phyloP scores from a whole-genome alignment of 768 basidiomycete species.

The Boletus pseudopeckii region DNA sequence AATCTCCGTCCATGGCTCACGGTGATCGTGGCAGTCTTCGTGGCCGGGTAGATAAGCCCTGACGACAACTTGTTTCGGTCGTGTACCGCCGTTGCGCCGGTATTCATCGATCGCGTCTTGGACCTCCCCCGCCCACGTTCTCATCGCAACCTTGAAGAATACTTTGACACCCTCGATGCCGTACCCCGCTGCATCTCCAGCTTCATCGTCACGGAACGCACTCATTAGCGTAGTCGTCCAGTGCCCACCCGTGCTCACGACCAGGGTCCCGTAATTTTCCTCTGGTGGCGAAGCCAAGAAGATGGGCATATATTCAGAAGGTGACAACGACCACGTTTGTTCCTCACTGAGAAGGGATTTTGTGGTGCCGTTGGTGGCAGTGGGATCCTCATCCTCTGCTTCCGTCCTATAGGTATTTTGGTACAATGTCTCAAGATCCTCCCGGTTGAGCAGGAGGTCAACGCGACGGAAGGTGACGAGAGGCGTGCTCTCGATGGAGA shows the following conservation, averaged over 20 bases:
- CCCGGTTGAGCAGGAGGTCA: slow-evolving; percentile 51
- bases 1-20: slow-evolving; percentile 45
- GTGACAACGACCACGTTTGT: slow-evolving; percentile 48
- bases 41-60: slow-evolving; percentile 64
- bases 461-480: slow-evolving; percentile 64
- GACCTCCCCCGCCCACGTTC: slow-evolving; percentile 49
- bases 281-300: slow-evolving; percentile 45
- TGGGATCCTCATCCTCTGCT: slow-evolving; percentile 12
- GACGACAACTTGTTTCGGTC: slow-evolving; percentile 47
- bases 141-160: slow-evolving; percentile 59
- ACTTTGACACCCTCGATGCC: slow-evolving; percentile 54
- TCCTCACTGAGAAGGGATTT: slow-evolving; percentile 54
- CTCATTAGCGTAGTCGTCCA: slow-evolving; percentile 61
- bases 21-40: slow-evolving; percentile 55
- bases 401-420: slow-evolving; percentile 19
- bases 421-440: slow-evolving; percentile 49
- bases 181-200: slow-evolving; percentile 34
- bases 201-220: slow-evolving; percentile 35
- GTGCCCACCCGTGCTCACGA: slow-evolving; percentile 65
- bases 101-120: slow-evolving; percentile 43
- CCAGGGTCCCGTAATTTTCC: slow-evolving; percentile 56
- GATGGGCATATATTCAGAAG: slow-evolving; percentile 48
- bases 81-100: slow-evolving; percentile 23
- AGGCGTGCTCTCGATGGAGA: slow-evolving; percentile 55
- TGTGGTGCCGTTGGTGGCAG: slow-evolving; percentile 23